phyloP scores from a whole-genome alignment of 208 protist genomes.

The Leishmania arabica region DNA sequence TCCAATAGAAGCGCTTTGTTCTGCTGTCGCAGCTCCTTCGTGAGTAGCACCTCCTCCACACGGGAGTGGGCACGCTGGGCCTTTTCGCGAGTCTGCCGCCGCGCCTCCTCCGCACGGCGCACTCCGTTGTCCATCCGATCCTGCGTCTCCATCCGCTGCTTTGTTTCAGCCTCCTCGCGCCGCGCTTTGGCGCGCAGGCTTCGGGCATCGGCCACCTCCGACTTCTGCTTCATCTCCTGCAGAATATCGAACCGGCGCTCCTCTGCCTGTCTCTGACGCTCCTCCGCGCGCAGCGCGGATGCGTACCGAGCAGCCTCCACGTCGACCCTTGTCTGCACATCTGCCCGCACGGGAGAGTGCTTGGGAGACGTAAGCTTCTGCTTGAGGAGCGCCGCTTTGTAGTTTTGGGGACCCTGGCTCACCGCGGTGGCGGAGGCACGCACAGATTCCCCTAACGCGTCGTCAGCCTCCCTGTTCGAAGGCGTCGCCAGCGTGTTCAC shows the following conservation, averaged over 20 bases:
- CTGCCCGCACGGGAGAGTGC: constrained; percentile 21
- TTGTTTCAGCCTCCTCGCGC: constrained; percentile 67
- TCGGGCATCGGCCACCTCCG: constrained; percentile 54
- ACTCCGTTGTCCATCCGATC: constrained; percentile 66
- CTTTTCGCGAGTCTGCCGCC: constrained; percentile 65
- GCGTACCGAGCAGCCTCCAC: constrained; percentile 72
- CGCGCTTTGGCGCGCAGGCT: constrained; percentile 57
- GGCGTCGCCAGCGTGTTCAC: constrained; percentile 27
- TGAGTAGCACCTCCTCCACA: constrained; percentile 81
- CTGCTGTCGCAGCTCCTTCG: constrained; percentile 71
- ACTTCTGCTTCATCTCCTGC: constrained; percentile 72
- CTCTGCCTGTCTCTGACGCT: constrained; percentile 84
- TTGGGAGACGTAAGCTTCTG: constrained; percentile 62
- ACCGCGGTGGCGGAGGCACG: constrained; percentile 5
- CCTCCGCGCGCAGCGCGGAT: constrained; percentile 74
- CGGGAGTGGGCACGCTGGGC: constrained; percentile 60
- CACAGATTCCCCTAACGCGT: constrained; percentile 8
- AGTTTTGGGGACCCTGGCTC: constrained; percentile 23
- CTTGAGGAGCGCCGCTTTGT: constrained; percentile 36
- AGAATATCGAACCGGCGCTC: constrained; percentile 72
- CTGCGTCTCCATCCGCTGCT: constrained; percentile 54
- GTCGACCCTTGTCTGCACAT: constrained; percentile 43
- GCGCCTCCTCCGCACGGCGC: constrained; percentile 71
- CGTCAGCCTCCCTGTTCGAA: constrained; percentile 33
- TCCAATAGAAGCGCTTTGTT: constrained; percentile 69